A percentile compares a stretch with the other conserved stretches of the same genome.
Conservation (phyloP, 1,284 basidiomycete genomes). For the Rhodofomes roseus region DNA sequence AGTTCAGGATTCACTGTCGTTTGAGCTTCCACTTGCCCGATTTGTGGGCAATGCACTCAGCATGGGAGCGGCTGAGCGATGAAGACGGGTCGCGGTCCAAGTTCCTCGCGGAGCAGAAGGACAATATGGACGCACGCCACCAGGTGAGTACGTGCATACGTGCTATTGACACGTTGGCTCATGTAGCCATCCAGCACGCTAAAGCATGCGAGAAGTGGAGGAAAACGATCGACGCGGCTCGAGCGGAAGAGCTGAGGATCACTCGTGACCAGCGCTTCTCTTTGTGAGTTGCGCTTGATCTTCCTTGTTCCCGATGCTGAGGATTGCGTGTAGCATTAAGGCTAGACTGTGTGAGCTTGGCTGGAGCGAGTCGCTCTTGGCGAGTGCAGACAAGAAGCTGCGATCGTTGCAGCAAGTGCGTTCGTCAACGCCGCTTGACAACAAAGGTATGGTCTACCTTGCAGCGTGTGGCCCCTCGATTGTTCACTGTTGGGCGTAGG, state of each 20-base stretch:
- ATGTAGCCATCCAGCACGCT: neutral
- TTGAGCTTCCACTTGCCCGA: neutral
- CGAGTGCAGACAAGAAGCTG: neutral
- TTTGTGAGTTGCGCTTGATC: neutral
- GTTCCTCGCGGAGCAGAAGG: neutral
- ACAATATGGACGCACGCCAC: too few species aligned
- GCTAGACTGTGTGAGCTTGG: neutral
- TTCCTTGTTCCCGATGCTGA: neutral
- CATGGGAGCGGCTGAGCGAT: neutral
- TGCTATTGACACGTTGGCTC: too few species aligned
- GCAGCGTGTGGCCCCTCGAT: too few species aligned
- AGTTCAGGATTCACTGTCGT: neutral
- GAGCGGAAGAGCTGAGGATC: neutral
- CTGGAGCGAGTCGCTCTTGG: neutral
- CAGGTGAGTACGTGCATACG: neutral
- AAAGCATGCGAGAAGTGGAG: neutral
- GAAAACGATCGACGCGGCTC: neutral
- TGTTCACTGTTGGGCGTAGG: neutral
- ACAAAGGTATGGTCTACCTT: neutral
- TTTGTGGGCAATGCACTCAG: neutral
- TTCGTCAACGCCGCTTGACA: neutral
- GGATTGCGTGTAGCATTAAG: neutral
- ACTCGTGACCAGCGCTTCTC: neutral
- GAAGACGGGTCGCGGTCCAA: neutral
- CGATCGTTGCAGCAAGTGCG: neutral